Evolutionary conservation across 306 rosid species (phyloP), one percentile per base, ranked within the genome.

Genomic region (Citrullus amarus): DNA sequence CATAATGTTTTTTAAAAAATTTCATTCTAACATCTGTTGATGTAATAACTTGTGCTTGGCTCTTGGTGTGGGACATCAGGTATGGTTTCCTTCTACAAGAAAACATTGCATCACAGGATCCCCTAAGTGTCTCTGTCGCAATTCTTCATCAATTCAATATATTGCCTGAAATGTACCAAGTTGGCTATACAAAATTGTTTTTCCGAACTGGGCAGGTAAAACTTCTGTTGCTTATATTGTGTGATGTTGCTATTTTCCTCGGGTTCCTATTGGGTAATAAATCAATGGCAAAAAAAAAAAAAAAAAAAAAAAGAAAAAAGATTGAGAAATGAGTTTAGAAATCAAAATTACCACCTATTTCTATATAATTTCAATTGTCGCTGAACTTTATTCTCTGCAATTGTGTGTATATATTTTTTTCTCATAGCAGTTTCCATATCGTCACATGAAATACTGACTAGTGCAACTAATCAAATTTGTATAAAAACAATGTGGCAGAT

Each of bases 141-240:
- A 92, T 96, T 86, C 99, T 96, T 91, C 98, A 96, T 51, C 99
- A 92, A 88, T 96, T 96, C 86, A 87, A 91, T 86, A 92, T 96
- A 80, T 86, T 90, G 87, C 97, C 98, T 16, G 99, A 96, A 75
- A 91, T 96, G 99, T 96, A 87, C 84, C 99, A 96, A 92, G 99
- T 96, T 86, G 99, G 99, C 88, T 96, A 85, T 87, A 96, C 98
- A 69, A 95, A 95, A 80, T 82, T 95, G 85, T 96, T 96, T 82
- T 96, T 96, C 90, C 93, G 99, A 83, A 83, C 99, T 54, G 98
- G 99, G 80, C 99, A 96, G 99, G 99, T 96, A 88, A 84, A 44
- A 8, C 15, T 53, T 76, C 54, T 59, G 39, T 25, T 73, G 43
- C 61, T 32, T 74, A 51, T 74, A 43, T 74, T 9, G 44, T 9